These are phyloP conservation scores for Arthrinium phaeospermum DNA, from an alignment of 2,329 filamentous ascomycete species.

Conservation along the genomic window DNA sequence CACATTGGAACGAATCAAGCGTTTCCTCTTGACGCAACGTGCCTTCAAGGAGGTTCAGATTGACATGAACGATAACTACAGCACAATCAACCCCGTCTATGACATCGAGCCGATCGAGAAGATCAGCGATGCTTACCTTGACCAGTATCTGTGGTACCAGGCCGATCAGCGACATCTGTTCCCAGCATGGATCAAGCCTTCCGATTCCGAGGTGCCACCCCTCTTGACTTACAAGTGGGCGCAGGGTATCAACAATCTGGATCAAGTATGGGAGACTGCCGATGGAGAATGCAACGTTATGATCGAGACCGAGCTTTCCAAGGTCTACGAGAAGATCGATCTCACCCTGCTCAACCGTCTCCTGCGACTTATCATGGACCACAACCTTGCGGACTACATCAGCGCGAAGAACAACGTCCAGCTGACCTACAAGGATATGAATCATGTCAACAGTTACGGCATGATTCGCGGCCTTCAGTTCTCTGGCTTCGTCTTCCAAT, in stretches of 20 bases:
- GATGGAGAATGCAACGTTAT: constrained; percentile 98
- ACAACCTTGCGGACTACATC: constrained; percentile 98
- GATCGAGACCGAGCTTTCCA: constrained; percentile 98
- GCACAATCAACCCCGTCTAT: constrained; percentile 97
- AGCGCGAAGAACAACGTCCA: constrained; percentile 99
- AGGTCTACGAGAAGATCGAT: constrained; percentile 99
- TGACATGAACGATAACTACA: constrained; percentile 99
- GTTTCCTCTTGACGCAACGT: constrained; percentile 93
- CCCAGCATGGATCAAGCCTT: constrained; percentile 98
- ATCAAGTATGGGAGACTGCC: constrained; percentile 91
- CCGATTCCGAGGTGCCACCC: constrained; percentile 95
- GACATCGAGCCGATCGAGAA: constrained; percentile 99
- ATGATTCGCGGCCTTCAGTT: constrained; percentile 98
- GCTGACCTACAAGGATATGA: constrained; percentile 99
- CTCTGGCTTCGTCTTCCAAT: constrained; percentile 98
- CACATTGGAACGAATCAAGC: constrained; percentile 94
- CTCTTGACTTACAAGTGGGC: constrained; percentile 98
- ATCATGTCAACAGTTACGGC: constrained; percentile 97
- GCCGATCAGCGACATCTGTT: constrained; percentile 97
- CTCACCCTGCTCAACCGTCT: constrained; percentile 93
- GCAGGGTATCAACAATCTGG: constrained; percentile 97
- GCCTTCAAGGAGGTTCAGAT: constrained; percentile 99
- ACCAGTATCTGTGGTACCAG: constrained; percentile 99
- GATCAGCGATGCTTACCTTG: constrained; percentile 97
- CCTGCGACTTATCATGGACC: constrained; percentile 95